Evolutionary conservation across 2,329 filamentous ascomycete species (phyloP), one percentile per base, ranked within the genome.

Genomic region (Colletotrichum tropicicola): DNA sequence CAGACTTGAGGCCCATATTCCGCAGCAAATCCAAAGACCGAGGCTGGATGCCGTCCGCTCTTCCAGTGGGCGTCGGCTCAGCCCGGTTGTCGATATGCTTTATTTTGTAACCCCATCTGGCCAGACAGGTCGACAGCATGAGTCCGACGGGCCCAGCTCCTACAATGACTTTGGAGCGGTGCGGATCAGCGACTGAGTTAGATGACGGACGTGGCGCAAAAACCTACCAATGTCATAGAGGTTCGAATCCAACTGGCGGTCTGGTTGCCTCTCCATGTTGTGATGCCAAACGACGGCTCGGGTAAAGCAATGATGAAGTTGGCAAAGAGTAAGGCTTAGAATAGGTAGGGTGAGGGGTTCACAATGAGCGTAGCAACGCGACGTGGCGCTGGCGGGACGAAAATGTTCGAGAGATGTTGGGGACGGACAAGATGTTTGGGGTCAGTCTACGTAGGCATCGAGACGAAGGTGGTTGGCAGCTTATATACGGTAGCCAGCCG

Each of bases 31-130:
- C 94, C 23, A 97, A 84, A 0, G 94, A 97, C 39, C 94, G 90
- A 37, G 94, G 94, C 80, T 97, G 94, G 62, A 98, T 97, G 67
- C 93, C 94, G 78, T 97, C 94, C 59, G 94, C 94, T 68, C 94
- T 92, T 56, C 94, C 94, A 19, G 93, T 97, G 3, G 88, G 74
- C 12, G 94, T 97, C 15, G 94, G 94, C 73, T 95, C 92, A 2
- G 93, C 84, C 64, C 94, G 87, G 79, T 97, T 97, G 80, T 97
- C 94, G 74, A 97, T 93, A 79, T 97, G 93, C 83, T 95, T 97
- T 78, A 98, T 93, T 77, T 89, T 93, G 84, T 97, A 98, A 19
- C 94, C 94, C 93, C 94, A 97, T 81, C 94, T 86, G 66, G 93
- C 92, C 67, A 98, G 86, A 75, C 92, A 95, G 28, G 94, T 94